Evolutionary conservation across 75 land plant genomes (phyloP), one percentile per base, ranked within the genome.

Genomic region (Cryptomeria japonica): DNA sequence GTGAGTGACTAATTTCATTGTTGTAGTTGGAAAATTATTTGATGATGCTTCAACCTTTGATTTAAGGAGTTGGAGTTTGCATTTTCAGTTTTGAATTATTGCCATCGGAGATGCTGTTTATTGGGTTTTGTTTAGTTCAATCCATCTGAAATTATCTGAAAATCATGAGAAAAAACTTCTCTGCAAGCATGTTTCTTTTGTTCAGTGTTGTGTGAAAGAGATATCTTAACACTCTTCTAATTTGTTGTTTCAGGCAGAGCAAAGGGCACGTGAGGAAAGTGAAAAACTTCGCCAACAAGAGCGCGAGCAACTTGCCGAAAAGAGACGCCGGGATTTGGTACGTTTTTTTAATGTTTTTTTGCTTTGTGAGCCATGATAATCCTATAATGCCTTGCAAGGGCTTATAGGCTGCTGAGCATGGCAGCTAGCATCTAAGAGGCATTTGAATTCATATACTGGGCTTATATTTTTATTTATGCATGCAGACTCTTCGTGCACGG

Each of bases 201-300:
- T 41, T 39, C 11, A 18, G 28, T 28, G 22, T 31, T 7, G 5
- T 18, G 0, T 3, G 8, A n/a, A 3, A 55, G 34, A 22, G 32
- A 3, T 8, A 18, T 53, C 36, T 11, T 68, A 38, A 16, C 11
- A 31, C 22, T 38, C 36, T 3, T 51, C 12, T 31, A 16, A 22
- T 55, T 49, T 85, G 5, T 51, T 51, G 3, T 55, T 34, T 53
- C 89, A 97, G 99, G 98, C 99, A 87, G 98, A 96, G 88, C 93
- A 96, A 88, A 90, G 92, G 91, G 97, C 98, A 44, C 96, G 95
- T 53, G 99, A 98, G 87, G 99, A 98, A 89, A 96, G 99, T 92
- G 99, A 98, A 83, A 96, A 88, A 83, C 87, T 98, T 85, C 91
- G 97, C 83, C 96, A 91, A 76, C 95, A 96, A 87, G 99, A 98